A percentile compares a stretch with the other conserved stretches of the same genome.
These are phyloP conservation scores for Neurospora cerealis DNA, from an alignment of 495 filamentous ascomycete genomes.

Conservation along the genomic window DNA sequence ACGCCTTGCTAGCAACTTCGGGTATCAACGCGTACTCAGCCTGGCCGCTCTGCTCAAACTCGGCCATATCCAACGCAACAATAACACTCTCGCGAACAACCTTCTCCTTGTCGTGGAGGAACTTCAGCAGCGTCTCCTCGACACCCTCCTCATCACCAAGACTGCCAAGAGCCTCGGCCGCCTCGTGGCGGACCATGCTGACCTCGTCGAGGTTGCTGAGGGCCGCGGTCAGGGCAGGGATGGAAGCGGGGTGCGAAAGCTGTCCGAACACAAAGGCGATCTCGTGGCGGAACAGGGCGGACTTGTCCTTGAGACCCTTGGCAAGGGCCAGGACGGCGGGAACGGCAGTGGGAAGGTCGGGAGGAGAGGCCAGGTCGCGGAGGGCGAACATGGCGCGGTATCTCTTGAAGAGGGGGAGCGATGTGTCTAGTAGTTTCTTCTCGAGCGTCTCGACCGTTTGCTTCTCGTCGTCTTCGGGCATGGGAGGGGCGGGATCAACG, in stretches of 20 bases:
- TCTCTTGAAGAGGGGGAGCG: constrained; percentile 73
- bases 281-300: constrained; percentile 94
- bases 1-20: constrained; percentile 33
- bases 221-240: constrained; percentile 72
- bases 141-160: constrained; percentile 90
- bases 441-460: constrained; percentile 66
- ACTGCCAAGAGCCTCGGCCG: constrained; percentile 93
- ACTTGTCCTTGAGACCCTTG: constrained; percentile 76
- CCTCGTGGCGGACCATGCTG: constrained; percentile 96
- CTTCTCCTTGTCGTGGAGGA: constrained; percentile 80
- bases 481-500: constrained; percentile 89
- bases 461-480: constrained; percentile 49
- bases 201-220: constrained; percentile 71
- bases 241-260: constrained; percentile 87
- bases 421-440: constrained; percentile 65
- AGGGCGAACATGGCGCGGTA: constrained; percentile 98
- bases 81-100: constrained; percentile 92
- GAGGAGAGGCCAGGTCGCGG: constrained; percentile 84
- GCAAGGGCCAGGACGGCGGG: constrained; percentile 76
- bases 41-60: constrained; percentile 84
- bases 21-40: constrained; percentile 86
- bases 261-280: constrained; percentile 98
- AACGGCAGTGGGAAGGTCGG: constrained; percentile 76
- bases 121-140: constrained; percentile 70
- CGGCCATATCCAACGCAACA: constrained; percentile 96